Evolutionary conservation across 176 grass and related monocot species (phyloP).

Genomic region (Carex scoparia): DNA sequence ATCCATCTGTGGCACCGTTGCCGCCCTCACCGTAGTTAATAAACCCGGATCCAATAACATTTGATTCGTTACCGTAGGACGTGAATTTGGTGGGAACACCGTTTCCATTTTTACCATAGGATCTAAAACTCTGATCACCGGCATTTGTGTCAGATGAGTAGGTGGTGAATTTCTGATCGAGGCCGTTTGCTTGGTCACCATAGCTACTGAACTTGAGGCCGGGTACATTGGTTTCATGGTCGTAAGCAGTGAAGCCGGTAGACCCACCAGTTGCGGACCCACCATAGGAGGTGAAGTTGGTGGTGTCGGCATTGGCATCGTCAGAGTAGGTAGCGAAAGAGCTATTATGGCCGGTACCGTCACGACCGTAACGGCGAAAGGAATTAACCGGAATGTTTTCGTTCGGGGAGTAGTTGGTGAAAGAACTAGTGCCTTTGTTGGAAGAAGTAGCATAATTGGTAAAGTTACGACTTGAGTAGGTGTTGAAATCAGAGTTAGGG

Average conservation of each 20-base stretch:
- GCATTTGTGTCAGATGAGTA: slow-evolving; percentile 56
- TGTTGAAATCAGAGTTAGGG: slow-evolving; percentile 26
- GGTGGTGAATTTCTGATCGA: slow-evolving; percentile 33
- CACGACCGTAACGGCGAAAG: slow-evolving; percentile 65
- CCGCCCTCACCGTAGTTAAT: slow-evolving; percentile 52
- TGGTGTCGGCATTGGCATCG: slow-evolving; percentile 64
- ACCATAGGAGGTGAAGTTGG: slow-evolving; percentile 79
- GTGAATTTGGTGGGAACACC: slow-evolving; percentile 47
- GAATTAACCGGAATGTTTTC: slow-evolving; percentile 51
- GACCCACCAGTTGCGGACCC: slow-evolving; percentile 44
- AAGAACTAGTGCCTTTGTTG: slow-evolving; percentile 29
- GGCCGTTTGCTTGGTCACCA: slow-evolving; percentile 45
- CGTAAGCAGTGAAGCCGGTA: slow-evolving; percentile 48
- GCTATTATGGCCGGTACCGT: slow-evolving; percentile 26
- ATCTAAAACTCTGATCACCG: slow-evolving; percentile 45
- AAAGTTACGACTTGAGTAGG: slow-evolving; percentile 56
- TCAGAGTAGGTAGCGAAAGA: slow-evolving; percentile 48
- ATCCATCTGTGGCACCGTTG: slow-evolving; percentile 71
- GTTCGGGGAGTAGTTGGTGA: slow-evolving; percentile 47
- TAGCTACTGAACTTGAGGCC: slow-evolving; percentile 64
- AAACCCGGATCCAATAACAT: slow-evolving; percentile 54
- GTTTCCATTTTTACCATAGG: slow-evolving; percentile 52
- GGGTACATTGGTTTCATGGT: slow-evolving; percentile 45
- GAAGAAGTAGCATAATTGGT: slow-evolving; percentile 53
- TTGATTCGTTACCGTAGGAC: slow-evolving; percentile 57